Evolutionary conservation across 495 filamentous ascomycete species (phyloP), one percentile per base, ranked within the genome.

Genomic region (Aspergillus ostianus): DNA sequence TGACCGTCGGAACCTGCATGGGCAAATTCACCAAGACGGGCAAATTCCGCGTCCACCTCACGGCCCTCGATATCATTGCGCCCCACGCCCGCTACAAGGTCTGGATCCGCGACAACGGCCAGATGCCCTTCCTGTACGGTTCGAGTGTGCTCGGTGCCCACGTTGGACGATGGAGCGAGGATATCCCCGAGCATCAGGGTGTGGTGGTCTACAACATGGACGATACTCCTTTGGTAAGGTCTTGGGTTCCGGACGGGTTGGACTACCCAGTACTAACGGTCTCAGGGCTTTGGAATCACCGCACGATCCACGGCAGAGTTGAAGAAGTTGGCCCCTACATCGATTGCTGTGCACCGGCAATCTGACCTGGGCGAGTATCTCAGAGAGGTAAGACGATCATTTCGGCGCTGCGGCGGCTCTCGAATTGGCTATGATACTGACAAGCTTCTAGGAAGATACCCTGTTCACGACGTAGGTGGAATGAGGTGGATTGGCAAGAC

Each of bases 81-180:
- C 84, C 89, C 45, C 89, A 96, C 74, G 92, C 94, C 21, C 80
- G 96, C 32, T 91, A 94, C 73, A 97, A 97, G 82, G 83, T 97
- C 55, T 97, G 90, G 90, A 86, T 99, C 58, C 95, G 95, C 74
- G 73, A 85, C 21, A 99, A 99, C 76, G 94, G 95, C 50, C 91
- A 92, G 72, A 94, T 96, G 89, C 92, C 41, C 51, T 96, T 91
- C 72, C 76, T 96, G 15, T 98, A 98, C 74, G 94, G 92, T 30
- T 87, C 88, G 27, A 88, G 95, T 69, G 81, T 97, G 23, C 84
- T 94, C 47, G 96, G 96, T 75, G 94, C 95, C 20, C 94, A 98
- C 74, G 85, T 97, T 0, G 91, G 90, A 20, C 78, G 93, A 53
- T 94, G 88, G 84, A 87, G 84, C 21, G 92, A 97, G 64, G 93